A percentile compares a stretch with the other conserved stretches of the same genome.
Conservation (phyloP, 2,329 filamentous ascomycete genomes). For the Zalaria sp. region DNA sequence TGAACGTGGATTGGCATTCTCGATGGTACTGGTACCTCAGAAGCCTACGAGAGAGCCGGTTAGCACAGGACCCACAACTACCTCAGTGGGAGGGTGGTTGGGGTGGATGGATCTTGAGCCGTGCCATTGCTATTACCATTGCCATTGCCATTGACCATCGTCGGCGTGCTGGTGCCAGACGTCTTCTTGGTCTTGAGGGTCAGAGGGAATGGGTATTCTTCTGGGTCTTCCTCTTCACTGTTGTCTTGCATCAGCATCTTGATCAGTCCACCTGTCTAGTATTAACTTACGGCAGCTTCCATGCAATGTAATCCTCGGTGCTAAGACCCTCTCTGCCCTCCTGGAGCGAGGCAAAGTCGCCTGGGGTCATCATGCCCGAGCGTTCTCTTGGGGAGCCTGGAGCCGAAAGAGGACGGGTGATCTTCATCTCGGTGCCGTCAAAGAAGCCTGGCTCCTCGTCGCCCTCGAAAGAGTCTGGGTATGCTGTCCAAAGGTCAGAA, state of each 20-base stretch:
- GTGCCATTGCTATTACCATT: neutral
- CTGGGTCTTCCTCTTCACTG: constrained; percentile 87
- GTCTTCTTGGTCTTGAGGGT: constrained; percentile 41
- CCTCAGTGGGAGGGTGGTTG: no score
- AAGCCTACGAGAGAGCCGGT: no score
- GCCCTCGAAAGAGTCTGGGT: constrained; percentile 68
- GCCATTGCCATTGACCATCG: constrained; percentile 8
- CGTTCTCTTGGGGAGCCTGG: constrained; percentile 85
- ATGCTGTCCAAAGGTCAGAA: constrained; percentile 42
- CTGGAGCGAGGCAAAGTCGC: constrained; percentile 91
- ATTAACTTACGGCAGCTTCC: constrained; percentile 80
- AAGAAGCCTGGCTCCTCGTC: constrained; percentile 81
- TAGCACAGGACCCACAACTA: no score
- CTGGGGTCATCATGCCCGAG: constrained; percentile 96
- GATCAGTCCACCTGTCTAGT: constrained; percentile 2
- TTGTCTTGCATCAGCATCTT: constrained; percentile 16
- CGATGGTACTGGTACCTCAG: no score
- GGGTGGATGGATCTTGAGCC: no score
- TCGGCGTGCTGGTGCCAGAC: constrained; percentile 9
- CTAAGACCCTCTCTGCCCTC: constrained; percentile 84
- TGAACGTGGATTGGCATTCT: no score
- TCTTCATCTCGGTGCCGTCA: constrained; percentile 84
- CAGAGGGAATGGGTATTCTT: constrained; percentile 58
- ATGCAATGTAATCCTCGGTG: constrained; percentile 95
- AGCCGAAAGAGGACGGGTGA: constrained; percentile 83